Base-by-base conservation (phyloP, 768 basidiomycete species). In the Tremella mesenterica region DNA sequence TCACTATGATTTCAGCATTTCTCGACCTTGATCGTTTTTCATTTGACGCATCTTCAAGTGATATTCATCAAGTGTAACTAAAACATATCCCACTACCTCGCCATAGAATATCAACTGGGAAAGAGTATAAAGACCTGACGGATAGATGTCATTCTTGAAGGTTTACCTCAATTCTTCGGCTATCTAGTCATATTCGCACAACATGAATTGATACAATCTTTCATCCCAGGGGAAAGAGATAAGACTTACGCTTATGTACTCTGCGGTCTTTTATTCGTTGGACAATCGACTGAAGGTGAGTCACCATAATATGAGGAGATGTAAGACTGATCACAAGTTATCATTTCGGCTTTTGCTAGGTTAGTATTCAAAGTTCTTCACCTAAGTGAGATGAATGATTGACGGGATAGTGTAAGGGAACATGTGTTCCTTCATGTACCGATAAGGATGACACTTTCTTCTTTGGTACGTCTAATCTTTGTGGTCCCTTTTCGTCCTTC, bases 171-270 rank as follows among this genome's bases (percentile, higher is more conserved):
- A 18, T 5, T 51, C 20, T 43, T 65, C 31, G 51, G 59, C 50
- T 65, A 60, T 38, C 43, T 65, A 4, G 55, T 61, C 47, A 46
- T 63, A 26, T 41, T 50, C 13, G 65, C 63, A 1, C 41, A 66
- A 46, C 57, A 61, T 33, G 59, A 71, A 38, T 56, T 71, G 34
- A 64, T 69, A 51, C 13, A 62, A 8, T 57, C 63, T 5, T 67
- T 68, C 46, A n/a, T n/a, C n/a, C n/a, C n/a, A n/a, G n/a, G n/a
- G n/a, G 51, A 66, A 16, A 43, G 54, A 13, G 63, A 65, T 30
- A 64, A 60, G 38, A 41, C 61, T 12, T 69, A 71, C 45, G 59
- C 61, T 0, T 58, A 65, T 44, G 53, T 71, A 16, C 62, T 71
- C 57, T 69, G 64, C 43, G 60, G 61, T 47, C 60, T 55, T 18